Percentiles rank a stretch among this genome's conserved stretches.
phyloP scores from a whole-genome alignment of 2,329 filamentous ascomycete genomes.

The Penicillium sp. region DNA sequence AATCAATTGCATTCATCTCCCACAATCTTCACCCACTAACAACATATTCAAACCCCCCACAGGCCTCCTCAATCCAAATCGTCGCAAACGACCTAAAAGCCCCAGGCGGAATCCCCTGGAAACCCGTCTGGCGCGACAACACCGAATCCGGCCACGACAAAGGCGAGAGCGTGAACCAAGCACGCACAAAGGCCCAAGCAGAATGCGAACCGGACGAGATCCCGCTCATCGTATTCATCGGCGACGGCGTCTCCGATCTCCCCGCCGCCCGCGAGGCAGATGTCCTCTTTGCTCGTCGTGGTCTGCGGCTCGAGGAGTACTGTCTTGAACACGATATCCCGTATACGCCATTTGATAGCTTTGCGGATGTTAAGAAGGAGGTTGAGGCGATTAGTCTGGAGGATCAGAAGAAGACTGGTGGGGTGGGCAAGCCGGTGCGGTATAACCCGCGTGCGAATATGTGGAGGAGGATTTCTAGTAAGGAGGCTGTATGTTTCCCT shows the following conservation, averaged over 20 bases:
- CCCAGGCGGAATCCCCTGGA: conserved; percentile 59
- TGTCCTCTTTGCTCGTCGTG: conserved; percentile 65
- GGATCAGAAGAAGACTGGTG: conserved; percentile 61
- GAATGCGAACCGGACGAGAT: conserved; percentile 60
- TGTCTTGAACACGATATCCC: conserved; percentile 61
- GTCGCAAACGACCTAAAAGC: conserved; percentile 67
- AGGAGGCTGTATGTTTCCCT: conserved; percentile 47
- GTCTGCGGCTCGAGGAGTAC: conserved; percentile 64
- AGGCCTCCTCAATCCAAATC: conserved; percentile 60
- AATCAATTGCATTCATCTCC: too few species aligned
- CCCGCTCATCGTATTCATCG: conserved; percentile 67
- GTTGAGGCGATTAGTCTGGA: conserved; percentile 57
- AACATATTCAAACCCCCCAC: too few species aligned
- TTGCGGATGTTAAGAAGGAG: conserved; percentile 63
- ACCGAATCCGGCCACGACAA: conserved; percentile 66
- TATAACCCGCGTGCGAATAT: conserved; percentile 69
- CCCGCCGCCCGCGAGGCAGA: conserved; percentile 65
- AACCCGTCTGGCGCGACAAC: conserved; percentile 66
- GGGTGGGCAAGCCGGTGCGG: conserved; percentile 56
- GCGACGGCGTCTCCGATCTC: conserved; percentile 67
- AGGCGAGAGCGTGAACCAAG: conserved; percentile 62
- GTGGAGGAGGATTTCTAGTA: conserved; percentile 63
- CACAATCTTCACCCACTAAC: not conserved
- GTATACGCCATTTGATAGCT: conserved; percentile 64
- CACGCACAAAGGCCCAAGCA: conserved; percentile 53